Evolutionary conservation across 1,139 yeast genomes (phyloP), one percentile per base, ranked within the genome.

Genomic region (Pichia sp.): DNA sequence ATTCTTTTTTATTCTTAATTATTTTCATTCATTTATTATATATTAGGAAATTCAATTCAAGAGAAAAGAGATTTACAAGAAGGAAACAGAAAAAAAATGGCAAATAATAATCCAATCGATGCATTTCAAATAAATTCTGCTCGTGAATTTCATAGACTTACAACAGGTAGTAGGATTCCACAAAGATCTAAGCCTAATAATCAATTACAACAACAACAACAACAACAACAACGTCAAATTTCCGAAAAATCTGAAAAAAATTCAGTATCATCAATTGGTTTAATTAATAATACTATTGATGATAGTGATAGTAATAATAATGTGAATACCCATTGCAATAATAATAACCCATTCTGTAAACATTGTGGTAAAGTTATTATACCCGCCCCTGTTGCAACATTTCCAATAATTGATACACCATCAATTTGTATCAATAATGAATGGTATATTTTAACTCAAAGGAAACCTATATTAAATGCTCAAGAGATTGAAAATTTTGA

Each of bases 401-500:
- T 72, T 49, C 92, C 92, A 0, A 57, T 80, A 10, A 68, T 68
- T 37, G 87, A 83, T 54, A 65, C 71, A 30, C 92, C 92, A 0
- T 78, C 85, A 20, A 82, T 84, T 4, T 64, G 80, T 2, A 70
- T 84, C 4, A 73, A 75, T 46, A 78, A 80, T 48, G 23, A 42
- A 28, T 92, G 97, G 97, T 76, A 78, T 49, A 76, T 92, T 9
- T 75, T 71, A 52, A 82, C 96, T 0, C 68, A 71, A 39, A 80
- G 87, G 59, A 76, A 76, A 45, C 95, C 98, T 0, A 92, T 92
- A 38, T 67, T 87, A 49, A 82, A 76, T 52, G 72, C 92, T 1
- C 69, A 66, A 3, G 96, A 89, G 60, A 74, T 92, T 48, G 97
- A 89, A 49, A 67, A 66, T 10, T 73, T 83, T 55, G 83, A 79